Evolutionary conservation across 202 grass and related monocot species (phyloP).

Genomic region (Zoysia matrella): DNA sequence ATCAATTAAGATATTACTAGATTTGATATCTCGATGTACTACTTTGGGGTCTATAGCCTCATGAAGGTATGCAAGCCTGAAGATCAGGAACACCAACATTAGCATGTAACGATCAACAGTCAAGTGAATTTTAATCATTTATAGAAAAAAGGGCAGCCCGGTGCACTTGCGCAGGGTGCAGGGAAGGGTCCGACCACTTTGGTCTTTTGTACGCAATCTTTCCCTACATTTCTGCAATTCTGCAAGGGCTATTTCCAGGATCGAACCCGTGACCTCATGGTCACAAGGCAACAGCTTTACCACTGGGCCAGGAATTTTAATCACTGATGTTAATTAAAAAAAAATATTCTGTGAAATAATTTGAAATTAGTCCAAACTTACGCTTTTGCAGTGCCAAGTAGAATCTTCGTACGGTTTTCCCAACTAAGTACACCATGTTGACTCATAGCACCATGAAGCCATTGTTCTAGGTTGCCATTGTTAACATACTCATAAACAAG

Average conservation of each 20-base stretch:
- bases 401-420: constrained; percentile 88
- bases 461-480: constrained; percentile 96
- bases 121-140: neutral
- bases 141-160: no score
- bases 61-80: constrained; percentile 90
- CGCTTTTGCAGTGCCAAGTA: constrained; percentile 94
- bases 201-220: no score
- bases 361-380: constrained; percentile 53
- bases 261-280: no score
- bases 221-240: no score
- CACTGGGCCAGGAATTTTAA: neutral
- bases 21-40: constrained; percentile 94
- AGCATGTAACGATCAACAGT: constrained; percentile 19
- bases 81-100: constrained; percentile 34
- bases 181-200: no score
- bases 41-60: constrained; percentile 97
- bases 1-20: constrained; percentile 94
- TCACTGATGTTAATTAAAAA: neutral
- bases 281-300: no score
- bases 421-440: constrained; percentile 77
- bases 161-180: no score
- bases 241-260: no score
- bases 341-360: constrained; percentile 33
- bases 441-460: constrained; percentile 83
- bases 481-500: constrained; percentile 69